A percentile compares a stretch with the other conserved stretches of the same genome.
phyloP scores from a whole-genome alignment of 306 rosid genomes.

The Oxytropis ochrocephala region DNA sequence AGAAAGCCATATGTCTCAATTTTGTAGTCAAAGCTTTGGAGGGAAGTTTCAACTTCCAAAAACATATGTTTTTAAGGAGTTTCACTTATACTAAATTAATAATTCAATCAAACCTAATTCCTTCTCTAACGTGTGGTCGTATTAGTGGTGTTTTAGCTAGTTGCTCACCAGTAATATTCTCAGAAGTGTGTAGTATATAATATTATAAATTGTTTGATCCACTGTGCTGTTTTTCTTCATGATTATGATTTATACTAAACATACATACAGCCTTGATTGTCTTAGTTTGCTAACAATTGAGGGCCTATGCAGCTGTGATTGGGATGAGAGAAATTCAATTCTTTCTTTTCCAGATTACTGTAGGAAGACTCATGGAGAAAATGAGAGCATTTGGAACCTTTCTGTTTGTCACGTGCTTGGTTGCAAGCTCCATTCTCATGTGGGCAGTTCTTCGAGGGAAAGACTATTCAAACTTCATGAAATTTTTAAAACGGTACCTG shows the following conservation, averaged over 20 bases:
- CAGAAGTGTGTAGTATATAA: neutral
- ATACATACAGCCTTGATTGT: neutral
- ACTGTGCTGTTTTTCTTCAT: neutral
- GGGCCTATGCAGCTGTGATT: conserved; percentile 60
- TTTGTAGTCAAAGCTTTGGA: neutral
- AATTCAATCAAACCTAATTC: neutral
- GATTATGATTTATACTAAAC: neutral
- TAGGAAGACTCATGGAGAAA: conserved; percentile 24
- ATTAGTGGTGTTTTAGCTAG: neutral
- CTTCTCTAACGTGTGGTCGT: neutral
- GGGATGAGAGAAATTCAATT: conserved; percentile 58
- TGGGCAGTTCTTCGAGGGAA: conserved; percentile 44
- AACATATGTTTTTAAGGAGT: neutral
- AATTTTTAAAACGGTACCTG: conserved; percentile 69
- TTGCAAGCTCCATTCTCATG: conserved; percentile 60
- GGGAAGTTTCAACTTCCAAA: conserved; percentile 4
- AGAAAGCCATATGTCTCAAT: neutral
- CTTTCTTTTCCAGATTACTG: conserved; percentile 38
- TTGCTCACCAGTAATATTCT: neutral
- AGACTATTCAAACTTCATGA: conserved; percentile 83
- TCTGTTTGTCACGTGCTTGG: conserved; percentile 86
- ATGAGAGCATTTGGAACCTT: conserved; percentile 57
- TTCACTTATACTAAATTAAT: neutral
- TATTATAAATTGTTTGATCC: neutral
- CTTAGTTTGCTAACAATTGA: conserved; percentile 25